Evolutionary conservation across 164 flowering plant genomes (phyloP), one percentile per base, ranked within the genome.

Genomic region (Litsea cubeba): DNA sequence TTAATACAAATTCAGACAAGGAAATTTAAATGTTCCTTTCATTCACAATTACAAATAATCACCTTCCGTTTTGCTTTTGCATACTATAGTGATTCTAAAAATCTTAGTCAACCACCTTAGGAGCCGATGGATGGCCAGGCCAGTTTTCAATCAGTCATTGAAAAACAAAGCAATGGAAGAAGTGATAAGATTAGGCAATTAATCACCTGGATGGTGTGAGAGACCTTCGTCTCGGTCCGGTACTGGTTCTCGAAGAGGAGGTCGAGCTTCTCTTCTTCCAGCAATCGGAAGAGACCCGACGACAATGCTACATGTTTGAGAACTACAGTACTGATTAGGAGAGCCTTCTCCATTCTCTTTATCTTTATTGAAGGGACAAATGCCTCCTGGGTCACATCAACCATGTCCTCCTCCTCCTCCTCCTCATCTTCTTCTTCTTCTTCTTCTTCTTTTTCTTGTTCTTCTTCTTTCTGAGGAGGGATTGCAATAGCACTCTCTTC

Each of bases 181-280:
- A 40, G 46, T 40, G 46, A 40, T 40, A 30, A 30, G 46, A 40
- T 40, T 40, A 8, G 46, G 46, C 11, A 40, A 8, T 40, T 20
- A 15, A n/a, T 62, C 12, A 79, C 78, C 75, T 79, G 78, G 72
- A 79, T 51, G 49, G 73, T 79, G 30, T 79, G 78, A 67, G 70
- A 35, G 0, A 79, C 81, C 63, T 68, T 79, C 24, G 73, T 75
- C 58, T 75, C 73, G 7, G 76, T 79, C 63, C 81, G 72, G 54
- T 75, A 75, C 71, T 79, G 81, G 62, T 69, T 75, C 70, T 75
- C 81, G 23, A 5, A 75, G 32, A 69, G 65, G 6, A 79, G 72
- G 54, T 79, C 76, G 24, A 79, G 72, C 78, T 75, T 72, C 57
- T 79, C 81, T 69, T 79, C 76, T 63, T 79, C 81, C 3, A 79